Evolutionary conservation across 768 basidiomycete species (phyloP), one percentile per base, ranked within the genome.

Genomic region (Hygrocybe punicea): DNA sequence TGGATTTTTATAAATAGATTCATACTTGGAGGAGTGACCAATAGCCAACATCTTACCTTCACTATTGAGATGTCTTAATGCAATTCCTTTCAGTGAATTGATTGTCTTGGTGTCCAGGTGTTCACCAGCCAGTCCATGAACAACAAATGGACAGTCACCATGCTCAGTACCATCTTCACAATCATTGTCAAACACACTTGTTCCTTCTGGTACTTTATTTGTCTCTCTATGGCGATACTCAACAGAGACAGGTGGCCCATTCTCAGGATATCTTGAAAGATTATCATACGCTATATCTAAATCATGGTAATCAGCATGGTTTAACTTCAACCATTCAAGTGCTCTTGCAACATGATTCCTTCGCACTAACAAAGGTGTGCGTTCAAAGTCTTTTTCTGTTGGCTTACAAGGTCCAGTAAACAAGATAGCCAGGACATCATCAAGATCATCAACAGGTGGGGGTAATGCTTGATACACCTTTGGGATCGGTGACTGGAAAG

Each of bases 241-340:
- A 42, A 75, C 58, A 6, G 55, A 40, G 2, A 29, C 29, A 29
- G 29, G 29, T 29, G 29, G 29, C 4, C 29, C 8, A 8, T 29
- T 8, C 29, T 29, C 67, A 70, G 40, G 64, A 67, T 4, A 65
- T 64, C 37, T 3, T 1, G 46, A 24, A 11, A 71, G 51, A 53
- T 66, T 72, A 3, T 67, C 58, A 2, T 62, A 23, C 1, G 69
- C 69, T 17, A 76, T 72, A 0, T 60, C 45, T 1, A 76, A 37
- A 48, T 74, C 71, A 14, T 7, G 19, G 56, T 76, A 77, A 46
- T 70, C 69, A 0, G 10, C 1, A 58, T 76, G 73, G 56, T 77
- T 77, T 0, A 72, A 34, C 36, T 66, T 71, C 13, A 76, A 54
- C 74, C 74, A 76, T 37, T 73, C 62, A 5, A 77, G 47, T 0